These are phyloP conservation scores for Venustampulla echinocandica DNA, from an alignment of 495 filamentous ascomycete species.

Conservation along the genomic window DNA sequence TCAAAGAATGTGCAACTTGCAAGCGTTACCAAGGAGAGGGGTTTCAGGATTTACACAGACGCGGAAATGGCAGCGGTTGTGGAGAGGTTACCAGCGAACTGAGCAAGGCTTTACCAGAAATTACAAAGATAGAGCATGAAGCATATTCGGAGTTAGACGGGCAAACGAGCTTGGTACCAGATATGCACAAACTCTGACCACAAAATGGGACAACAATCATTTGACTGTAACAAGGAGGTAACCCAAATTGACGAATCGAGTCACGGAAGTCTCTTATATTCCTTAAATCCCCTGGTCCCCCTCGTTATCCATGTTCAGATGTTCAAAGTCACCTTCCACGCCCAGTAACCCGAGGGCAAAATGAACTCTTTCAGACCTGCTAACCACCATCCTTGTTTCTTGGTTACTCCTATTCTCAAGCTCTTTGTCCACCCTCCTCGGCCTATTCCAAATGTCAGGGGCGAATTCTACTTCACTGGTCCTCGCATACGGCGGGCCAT, in stretches of 20 bases:
- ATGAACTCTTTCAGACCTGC: constrained; percentile 39
- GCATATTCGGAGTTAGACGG: constrained; percentile 4
- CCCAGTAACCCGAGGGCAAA: constrained; percentile 45
- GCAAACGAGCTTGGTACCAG: background rate
- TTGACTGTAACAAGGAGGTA: no score
- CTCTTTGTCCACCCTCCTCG: constrained; percentile 32
- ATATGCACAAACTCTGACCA: background rate
- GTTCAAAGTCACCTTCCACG: constrained; percentile 43
- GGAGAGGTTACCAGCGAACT: constrained; percentile 55
- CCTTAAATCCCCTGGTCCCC: no score
- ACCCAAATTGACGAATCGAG: no score
- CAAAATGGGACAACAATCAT: no score
- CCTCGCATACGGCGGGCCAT: constrained; percentile 55
- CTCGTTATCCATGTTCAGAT: constrained; percentile 30
- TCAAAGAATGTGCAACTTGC: constrained; percentile 97
- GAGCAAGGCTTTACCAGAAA: no score
- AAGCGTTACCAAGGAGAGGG: constrained; percentile 93
- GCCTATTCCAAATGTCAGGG: constrained; percentile 11
- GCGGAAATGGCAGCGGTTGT: constrained; percentile 93
- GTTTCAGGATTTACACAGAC: constrained; percentile 95
- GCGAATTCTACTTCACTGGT: constrained; percentile 8
- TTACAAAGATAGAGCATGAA: constrained; percentile 1
- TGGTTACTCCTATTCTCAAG: constrained; percentile 4
- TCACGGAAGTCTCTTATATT: no score
- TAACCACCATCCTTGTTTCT: constrained; percentile 26